These are phyloP conservation scores for Alternaria panax DNA, from an alignment of 2,329 filamentous ascomycete species.

Conservation along the genomic window DNA sequence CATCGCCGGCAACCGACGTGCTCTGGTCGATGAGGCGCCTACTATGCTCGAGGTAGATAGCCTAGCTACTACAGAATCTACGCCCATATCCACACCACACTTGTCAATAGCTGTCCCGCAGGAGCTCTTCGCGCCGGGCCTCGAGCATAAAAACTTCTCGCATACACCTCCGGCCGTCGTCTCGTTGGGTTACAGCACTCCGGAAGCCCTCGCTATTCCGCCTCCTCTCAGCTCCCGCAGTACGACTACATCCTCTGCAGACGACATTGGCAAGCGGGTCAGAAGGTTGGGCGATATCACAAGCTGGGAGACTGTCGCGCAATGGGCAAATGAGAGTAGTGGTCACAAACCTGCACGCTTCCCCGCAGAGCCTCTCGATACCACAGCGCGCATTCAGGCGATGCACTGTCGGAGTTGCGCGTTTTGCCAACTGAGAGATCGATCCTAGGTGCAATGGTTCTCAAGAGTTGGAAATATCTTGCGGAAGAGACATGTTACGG, in stretches of 20 bases:
- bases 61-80: not conserved
- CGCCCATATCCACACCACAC: not conserved
- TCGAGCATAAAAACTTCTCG: not conserved
- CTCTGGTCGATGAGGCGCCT: not conserved
- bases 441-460: not conserved
- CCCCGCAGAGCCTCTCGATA: slow-evolving; percentile 5
- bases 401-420: slow-evolving; percentile 16
- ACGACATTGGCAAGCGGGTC: not conserved
- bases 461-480: not conserved
- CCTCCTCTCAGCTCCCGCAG: not conserved
- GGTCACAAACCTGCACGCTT: not conserved
- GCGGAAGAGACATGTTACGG: too few relatives aligned
- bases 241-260: not conserved
- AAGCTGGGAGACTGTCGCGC: not conserved
- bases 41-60: not conserved
- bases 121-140: not conserved
- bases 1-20: slow-evolving; percentile 5
- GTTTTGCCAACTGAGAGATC: slow-evolving; percentile 18
- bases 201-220: not conserved
- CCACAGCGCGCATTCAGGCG: slow-evolving; percentile 10
- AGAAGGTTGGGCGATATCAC: not conserved
- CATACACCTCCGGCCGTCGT: not conserved
- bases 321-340: not conserved
- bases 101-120: not conserved
- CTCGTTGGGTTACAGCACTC: not conserved